Evolutionary conservation across 805 yeast species (phyloP).

Genomic region (Yarrowia sp.): DNA sequence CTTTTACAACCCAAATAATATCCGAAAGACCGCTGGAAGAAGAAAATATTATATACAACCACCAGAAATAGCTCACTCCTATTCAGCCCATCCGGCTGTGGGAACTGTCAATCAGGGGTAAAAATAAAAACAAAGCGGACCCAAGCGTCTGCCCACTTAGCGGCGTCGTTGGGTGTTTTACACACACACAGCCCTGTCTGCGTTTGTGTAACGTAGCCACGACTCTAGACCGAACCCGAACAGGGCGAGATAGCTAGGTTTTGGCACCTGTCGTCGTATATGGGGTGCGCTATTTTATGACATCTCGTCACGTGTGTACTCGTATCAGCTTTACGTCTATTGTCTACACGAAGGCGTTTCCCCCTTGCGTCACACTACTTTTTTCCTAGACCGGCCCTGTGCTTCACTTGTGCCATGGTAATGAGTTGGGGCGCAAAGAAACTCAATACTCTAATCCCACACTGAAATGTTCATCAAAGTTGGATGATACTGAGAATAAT

Average conservation of each 20-base stretch:
- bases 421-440: constrained; percentile 24
- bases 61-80: constrained; percentile 18
- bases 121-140: not conserved
- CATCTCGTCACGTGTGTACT: not conserved
- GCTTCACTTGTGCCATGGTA: not conserved
- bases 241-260: not conserved
- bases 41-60: constrained; percentile 1
- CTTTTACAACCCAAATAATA: constrained; percentile 18
- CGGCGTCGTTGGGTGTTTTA: too few relatives aligned
- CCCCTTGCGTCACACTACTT: constrained; percentile 33
- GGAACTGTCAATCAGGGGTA: constrained; percentile 33
- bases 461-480: not conserved
- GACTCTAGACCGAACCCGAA: too few relatives aligned
- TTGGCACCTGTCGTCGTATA: not conserved
- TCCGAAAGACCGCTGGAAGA: not conserved
- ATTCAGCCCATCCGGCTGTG: constrained; percentile 16
- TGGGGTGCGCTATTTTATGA: not conserved
- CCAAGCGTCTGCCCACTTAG: not conserved
- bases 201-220: too few relatives aligned
- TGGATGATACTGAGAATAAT: not conserved
- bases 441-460: constrained; percentile 1
- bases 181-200: not conserved
- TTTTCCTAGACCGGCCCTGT: constrained; percentile 22
- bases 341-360: constrained; percentile 7
- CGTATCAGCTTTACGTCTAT: not conserved